Evolutionary conservation across 2,329 filamentous ascomycete genomes (phyloP).

Genomic region (Phaeoacremonium minimum): DNA sequence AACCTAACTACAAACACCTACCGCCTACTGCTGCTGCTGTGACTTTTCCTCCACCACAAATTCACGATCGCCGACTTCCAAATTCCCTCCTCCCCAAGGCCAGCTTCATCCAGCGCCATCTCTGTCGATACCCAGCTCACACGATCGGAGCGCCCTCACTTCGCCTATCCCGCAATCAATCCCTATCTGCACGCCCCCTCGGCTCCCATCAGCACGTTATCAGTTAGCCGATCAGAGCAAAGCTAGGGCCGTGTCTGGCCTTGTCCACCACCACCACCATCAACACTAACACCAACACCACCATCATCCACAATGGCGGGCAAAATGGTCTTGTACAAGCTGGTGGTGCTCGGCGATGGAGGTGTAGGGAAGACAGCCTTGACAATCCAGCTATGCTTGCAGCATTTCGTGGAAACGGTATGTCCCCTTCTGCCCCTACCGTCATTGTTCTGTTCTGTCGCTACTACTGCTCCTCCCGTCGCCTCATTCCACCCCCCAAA

Average conservation of each 20-base stretch:
- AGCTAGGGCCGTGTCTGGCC: slow-evolving; percentile 8
- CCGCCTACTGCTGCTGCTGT: no score
- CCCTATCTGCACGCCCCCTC: no score
- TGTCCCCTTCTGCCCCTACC: slow-evolving; percentile 4
- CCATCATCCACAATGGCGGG: slow-evolving; percentile 62
- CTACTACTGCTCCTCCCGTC: slow-evolving; percentile 1
- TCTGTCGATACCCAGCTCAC: no score
- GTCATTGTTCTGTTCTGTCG: slow-evolving; percentile 1
- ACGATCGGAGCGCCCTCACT: no score
- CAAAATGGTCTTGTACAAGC: slow-evolving; percentile 93
- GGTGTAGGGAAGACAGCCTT: slow-evolving; percentile 92
- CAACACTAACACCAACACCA: not conserved
- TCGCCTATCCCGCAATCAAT: no score
- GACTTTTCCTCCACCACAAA: no score
- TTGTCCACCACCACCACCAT: slow-evolving; percentile 3
- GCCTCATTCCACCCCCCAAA: not conserved
- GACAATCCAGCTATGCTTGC: slow-evolving; percentile 93
- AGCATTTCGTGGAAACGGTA: slow-evolving; percentile 95
- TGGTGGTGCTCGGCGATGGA: slow-evolving; percentile 92
- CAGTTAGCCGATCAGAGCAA: not conserved
- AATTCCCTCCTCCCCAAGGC: no score
- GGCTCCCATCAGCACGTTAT: no score
- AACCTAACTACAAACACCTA: no score
- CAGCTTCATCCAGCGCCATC: no score
- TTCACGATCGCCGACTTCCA: no score